Evolutionary conservation across 78 protist genomes (phyloP), one percentile per base, ranked within the genome.

Genomic region (Isochrysis galbana): DNA sequence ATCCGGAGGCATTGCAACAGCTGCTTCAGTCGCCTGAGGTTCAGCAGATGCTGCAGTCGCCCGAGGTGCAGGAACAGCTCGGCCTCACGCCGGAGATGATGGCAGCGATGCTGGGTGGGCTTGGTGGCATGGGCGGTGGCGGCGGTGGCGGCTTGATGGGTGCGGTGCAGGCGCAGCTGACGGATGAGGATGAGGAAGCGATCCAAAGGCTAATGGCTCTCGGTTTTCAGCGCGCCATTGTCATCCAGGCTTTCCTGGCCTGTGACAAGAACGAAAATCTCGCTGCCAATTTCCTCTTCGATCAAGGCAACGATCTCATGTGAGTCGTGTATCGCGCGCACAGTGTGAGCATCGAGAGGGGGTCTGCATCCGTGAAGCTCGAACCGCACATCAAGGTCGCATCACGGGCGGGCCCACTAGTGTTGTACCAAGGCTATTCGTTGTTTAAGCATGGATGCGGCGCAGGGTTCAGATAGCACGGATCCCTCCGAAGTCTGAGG

Each of bases 211-310:
- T 97, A 42, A 94, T 86, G 42, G 93, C 93, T 21, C 94, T 97
- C 39, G 99, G 99, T 5, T 95, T 97, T 42, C 92, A 86, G 38
- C 92, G 95, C n/a, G 29, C 36, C 38, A 67, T 25, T 4, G 95
- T 83, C 38, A 7, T 80, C 36, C 82, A 72, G 82, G 98, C 99
- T 0, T 98, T 96, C 91, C 89, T 97, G 46, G 98, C 98, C 36
- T 98, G 99, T 93, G 98, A 97, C 89, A 97, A 96, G 93, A 91
- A 98, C 89, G 98, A 97, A 82, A 80, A 95, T 21, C 84, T 96
- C 21, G 95, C 99, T 5, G 99, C 98, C 61, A 96, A 97, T 48
- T 96, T 93, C 48, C 94, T 98, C 44, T 94, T 97, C 80, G 98
- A 98, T 72, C 84, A 77, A 29, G 84, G 84, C 14, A 32, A n/a